Evolutionary conservation across 2,329 filamentous ascomycete species (phyloP).

Genomic region (Claviceps citrina): DNA sequence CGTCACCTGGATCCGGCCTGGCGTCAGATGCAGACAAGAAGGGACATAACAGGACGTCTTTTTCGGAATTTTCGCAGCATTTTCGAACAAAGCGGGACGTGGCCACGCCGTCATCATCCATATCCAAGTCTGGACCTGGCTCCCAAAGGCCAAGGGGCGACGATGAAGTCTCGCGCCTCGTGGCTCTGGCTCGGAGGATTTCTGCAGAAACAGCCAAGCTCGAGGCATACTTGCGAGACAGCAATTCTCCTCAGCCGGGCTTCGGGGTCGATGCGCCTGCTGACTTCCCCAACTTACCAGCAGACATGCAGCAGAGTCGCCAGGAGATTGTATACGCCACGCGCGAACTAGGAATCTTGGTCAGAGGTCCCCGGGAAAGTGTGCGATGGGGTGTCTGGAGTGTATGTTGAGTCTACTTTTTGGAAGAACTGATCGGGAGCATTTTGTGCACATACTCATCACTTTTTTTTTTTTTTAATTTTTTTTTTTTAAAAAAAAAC

Average conservation of each 20-base stretch:
- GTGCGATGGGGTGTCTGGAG: constrained; percentile 37
- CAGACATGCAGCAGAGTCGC: constrained; percentile 29
- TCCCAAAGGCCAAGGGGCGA: constrained; percentile 1
- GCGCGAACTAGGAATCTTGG: constrained; percentile 30
- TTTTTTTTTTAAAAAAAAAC: no score
- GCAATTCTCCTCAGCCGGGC: constrained; percentile 25
- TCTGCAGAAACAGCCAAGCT: constrained; percentile 32
- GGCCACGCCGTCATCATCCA: background rate
- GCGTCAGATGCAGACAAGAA: constrained; percentile 14
- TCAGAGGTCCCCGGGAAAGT: constrained; percentile 34
- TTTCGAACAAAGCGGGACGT: constrained; percentile 11
- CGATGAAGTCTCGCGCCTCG: constrained; percentile 22
- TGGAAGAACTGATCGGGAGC: background rate
- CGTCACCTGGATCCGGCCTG: constrained; percentile 8
- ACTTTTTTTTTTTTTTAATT: no score
- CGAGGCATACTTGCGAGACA: constrained; percentile 29
- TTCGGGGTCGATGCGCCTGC: constrained; percentile 29
- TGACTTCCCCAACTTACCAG: constrained; percentile 32
- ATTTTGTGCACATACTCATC: constrained; percentile 1
- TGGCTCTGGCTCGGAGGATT: constrained; percentile 32
- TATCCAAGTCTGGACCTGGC: constrained; percentile 1
- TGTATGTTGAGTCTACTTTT: constrained; percentile 21
- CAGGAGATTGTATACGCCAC: constrained; percentile 33
- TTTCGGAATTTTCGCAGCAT: constrained; percentile 15
- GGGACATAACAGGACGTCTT: constrained; percentile 20